Evolutionary conservation across 2,329 filamentous ascomycete genomes (phyloP).

Genomic region (Claviceps sp.): DNA sequence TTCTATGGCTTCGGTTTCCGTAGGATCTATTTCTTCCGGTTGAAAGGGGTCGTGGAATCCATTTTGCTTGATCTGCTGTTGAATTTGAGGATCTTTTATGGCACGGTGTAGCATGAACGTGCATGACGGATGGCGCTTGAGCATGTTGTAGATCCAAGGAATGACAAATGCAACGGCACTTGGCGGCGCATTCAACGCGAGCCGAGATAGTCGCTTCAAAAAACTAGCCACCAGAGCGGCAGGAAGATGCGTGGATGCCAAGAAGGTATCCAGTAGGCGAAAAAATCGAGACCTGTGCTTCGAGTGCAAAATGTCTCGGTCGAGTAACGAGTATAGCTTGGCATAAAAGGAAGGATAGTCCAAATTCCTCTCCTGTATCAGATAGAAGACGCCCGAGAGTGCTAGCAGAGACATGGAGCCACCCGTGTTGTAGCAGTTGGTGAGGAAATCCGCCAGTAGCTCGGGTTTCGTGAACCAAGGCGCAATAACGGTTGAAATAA

Average conservation of each 20-base stretch:
- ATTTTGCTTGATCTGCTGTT: conserved; percentile 44
- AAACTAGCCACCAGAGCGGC: conserved; percentile 87
- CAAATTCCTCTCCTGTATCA: conserved; percentile 85
- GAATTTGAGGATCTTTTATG: conserved; percentile 42
- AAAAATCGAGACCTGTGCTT: conserved; percentile 92
- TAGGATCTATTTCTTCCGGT: conserved; percentile 63
- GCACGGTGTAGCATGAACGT: conserved; percentile 93
- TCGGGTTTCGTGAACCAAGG: conserved; percentile 86
- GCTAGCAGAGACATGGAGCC: conserved; percentile 80
- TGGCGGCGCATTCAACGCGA: conserved; percentile 79
- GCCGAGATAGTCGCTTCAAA: conserved; percentile 77
- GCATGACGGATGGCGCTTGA: conserved; percentile 78
- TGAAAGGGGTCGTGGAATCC: conserved; percentile 63
- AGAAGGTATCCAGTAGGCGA: conserved; percentile 78
- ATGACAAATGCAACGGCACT: conserved; percentile 78
- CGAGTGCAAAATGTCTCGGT: conserved; percentile 76
- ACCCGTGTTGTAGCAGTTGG: conserved; percentile 80
- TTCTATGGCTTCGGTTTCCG: conserved; percentile 75
- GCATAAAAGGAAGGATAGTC: conserved; percentile 91
- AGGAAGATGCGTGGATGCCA: conserved; percentile 83
- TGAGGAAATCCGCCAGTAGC: conserved; percentile 87
- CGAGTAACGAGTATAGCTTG: conserved; percentile 86
- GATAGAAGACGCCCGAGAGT: conserved; percentile 83
- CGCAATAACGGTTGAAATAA: conserved; percentile 65
- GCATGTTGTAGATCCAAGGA: conserved; percentile 89